phyloP scores from a whole-genome alignment of 345 rosid species.

The Diplotaxis tenuifolia region DNA sequence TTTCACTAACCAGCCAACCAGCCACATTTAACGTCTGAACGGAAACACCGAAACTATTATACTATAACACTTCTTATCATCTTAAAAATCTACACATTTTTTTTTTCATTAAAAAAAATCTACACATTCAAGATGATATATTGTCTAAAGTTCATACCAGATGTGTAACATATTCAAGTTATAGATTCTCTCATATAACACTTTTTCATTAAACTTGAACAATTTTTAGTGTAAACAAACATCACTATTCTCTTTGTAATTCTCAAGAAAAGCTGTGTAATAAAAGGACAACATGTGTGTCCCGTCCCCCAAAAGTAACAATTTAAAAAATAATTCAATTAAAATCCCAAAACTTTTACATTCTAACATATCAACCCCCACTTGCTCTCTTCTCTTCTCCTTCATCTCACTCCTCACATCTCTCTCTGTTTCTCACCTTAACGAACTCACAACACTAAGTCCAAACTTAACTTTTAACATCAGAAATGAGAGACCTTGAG shows the following conservation, averaged over 20 bases:
- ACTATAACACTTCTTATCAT: too few relatives aligned
- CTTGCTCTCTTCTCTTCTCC: slow-evolving; percentile 1
- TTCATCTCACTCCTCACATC: background rate
- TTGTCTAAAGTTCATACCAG: too few relatives aligned
- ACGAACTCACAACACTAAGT: background rate
- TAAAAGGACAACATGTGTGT: slow-evolving; percentile 42
- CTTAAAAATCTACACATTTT: too few relatives aligned
- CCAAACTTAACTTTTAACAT: background rate
- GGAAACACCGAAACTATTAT: background rate
- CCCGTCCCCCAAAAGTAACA: slow-evolving; percentile 37
- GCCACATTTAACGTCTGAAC: background rate
- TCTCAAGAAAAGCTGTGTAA: slow-evolving; percentile 34
- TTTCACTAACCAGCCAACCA: background rate
- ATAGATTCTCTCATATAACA: background rate
- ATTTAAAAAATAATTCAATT: slow-evolving; percentile 1
- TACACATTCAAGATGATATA: too few relatives aligned
- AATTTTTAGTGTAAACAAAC: background rate
- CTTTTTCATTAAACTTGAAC: background rate
- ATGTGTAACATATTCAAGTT: too few relatives aligned
- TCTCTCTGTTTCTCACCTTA: background rate
- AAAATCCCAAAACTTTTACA: slow-evolving; percentile 33
- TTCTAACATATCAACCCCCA: slow-evolving; percentile 35
- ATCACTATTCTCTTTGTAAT: slow-evolving; percentile 28
- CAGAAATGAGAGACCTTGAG: slow-evolving; percentile 35
- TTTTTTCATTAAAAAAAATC: too few relatives aligned